Base-by-base conservation (phyloP, 2,329 filamentous ascomycete genomes). In the Didymosphaeria variabile region DNA sequence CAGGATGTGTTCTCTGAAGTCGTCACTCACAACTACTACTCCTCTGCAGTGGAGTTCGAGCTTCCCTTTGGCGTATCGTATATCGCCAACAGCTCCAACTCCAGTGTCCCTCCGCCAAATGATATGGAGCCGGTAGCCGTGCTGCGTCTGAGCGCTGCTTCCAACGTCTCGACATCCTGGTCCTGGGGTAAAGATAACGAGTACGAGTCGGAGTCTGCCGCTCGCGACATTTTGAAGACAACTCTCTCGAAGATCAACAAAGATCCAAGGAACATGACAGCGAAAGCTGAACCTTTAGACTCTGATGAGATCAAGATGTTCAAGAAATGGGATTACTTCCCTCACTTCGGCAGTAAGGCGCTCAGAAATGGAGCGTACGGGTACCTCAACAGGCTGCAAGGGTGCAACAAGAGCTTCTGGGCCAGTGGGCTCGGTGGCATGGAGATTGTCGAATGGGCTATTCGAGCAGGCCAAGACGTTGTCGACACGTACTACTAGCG, bases 281-380 rank as follows among this genome's bases (percentile, higher is more conserved):
- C 66, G 31, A 40, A 56, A 40, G 50, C 65, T 2, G 62, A 65
- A 8, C 71, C 69, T 3, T 53, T 77, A 12, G 59, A 32, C 29
- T 49, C 68, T 4, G 53, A 58, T 31, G 70, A 77, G 47, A 67
- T 79, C 51, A 72, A 69, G 42, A 75, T 71, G 1, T 79, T 79
- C 64, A 67, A 63, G 31, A 79, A 79, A 56, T 78, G 76, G 76
- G 76, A 79, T 23, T 79, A 79, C 58, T 78, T 79, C 51, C 76
- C 76, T 10, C 76, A 79, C 54, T 78, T 78, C 40, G 73, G 70
- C 42, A 64, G 62, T 31, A 62, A 71, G 40, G 66, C 72, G 1
- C 63, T 79, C 19, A 60, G 55, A 34, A 61, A 67, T 5, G 74
- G 72, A 5, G 70, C 69, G 1, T 79, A 79, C 50, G 63, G 51